A percentile compares a stretch with the other conserved stretches of the same genome.
These are phyloP conservation scores for Pyrenochaeta sp. DNA, from an alignment of 2,329 filamentous ascomycete genomes.

Conservation along the genomic window DNA sequence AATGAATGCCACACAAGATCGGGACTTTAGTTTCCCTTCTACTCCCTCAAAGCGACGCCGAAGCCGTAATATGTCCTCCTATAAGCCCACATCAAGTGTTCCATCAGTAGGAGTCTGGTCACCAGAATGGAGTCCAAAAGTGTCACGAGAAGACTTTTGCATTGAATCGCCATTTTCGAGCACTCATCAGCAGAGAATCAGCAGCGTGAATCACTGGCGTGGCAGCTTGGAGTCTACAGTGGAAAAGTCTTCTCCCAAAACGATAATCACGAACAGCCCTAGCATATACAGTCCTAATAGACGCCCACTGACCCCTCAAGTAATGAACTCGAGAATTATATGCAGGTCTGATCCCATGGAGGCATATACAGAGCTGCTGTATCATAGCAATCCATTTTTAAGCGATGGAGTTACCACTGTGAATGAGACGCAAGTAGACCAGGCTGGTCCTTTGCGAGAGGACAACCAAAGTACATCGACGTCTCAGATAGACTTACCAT, in stretches of 20 bases:
- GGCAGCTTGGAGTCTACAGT: neutral
- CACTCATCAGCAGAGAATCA: neutral
- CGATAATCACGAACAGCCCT: neutral
- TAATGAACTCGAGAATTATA: neutral
- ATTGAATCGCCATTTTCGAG: neutral
- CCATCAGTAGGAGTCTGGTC: neutral
- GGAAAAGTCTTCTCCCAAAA: neutral
- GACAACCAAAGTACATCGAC: neutral
- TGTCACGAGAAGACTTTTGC: neutral
- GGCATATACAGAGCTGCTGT: neutral
- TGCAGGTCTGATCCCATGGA: neutral
- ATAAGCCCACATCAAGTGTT: neutral
- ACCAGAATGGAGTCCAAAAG: neutral
- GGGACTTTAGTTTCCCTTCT: neutral
- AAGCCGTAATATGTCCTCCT: neutral
- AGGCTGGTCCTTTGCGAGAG: neutral
- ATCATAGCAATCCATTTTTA: neutral
- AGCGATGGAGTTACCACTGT: neutral
- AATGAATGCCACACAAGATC: neutral
- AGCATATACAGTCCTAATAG: neutral
- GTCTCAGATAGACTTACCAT: neutral
- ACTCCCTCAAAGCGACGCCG: neutral
- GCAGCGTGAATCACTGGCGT: neutral
- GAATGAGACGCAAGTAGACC: neutral
- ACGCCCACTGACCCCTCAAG: neutral